These are phyloP conservation scores for Cladosporium halotolerans DNA, from an alignment of 2,329 filamentous ascomycete species.

Conservation along the genomic window DNA sequence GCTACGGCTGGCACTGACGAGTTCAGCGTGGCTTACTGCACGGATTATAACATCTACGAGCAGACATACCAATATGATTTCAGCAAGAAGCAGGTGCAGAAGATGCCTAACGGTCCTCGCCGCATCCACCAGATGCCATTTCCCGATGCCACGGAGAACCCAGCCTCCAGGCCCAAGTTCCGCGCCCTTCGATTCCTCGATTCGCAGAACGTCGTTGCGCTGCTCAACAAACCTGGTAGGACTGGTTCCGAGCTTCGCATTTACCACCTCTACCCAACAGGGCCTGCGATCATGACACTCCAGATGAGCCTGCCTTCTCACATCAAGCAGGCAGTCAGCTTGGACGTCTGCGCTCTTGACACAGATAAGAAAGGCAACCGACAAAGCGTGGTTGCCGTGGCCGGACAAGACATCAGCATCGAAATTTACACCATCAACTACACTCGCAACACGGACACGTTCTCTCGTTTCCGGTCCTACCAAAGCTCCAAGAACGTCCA, in stretches of 20 bases:
- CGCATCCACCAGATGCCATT: conserved; percentile 38
- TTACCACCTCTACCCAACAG: conserved; percentile 56
- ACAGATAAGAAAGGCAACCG: conserved; percentile 55
- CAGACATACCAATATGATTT: conserved; percentile 53
- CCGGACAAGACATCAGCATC: conserved; percentile 72
- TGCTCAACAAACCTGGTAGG: conserved; percentile 51
- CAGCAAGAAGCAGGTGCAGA: conserved; percentile 31
- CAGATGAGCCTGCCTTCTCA: conserved; percentile 57
- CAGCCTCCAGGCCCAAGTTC: conserved; percentile 42
- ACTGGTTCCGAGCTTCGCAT: conserved; percentile 51
- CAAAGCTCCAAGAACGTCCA: conserved; percentile 51
- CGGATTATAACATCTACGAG: conserved; percentile 66
- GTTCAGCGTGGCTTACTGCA: conserved; percentile 73
- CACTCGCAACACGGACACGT: conserved; percentile 42
- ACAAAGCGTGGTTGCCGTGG: conserved; percentile 75
- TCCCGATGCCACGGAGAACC: conserved; percentile 19
- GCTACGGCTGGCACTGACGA: conserved; percentile 54
- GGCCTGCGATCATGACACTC: conserved; percentile 43
- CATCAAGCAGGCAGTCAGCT: conserved; percentile 67
- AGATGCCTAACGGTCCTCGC: conserved; percentile 37
- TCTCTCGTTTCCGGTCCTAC: conserved; percentile 45
- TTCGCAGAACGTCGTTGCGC: conserved; percentile 45
- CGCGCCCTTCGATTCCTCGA: conserved; percentile 52
- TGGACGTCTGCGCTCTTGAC: conserved; percentile 68
- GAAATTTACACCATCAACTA: conserved; percentile 73